Base-by-base conservation (phyloP, 2,329 filamentous ascomycete genomes). In the Pseudogymnoascus sp. region DNA sequence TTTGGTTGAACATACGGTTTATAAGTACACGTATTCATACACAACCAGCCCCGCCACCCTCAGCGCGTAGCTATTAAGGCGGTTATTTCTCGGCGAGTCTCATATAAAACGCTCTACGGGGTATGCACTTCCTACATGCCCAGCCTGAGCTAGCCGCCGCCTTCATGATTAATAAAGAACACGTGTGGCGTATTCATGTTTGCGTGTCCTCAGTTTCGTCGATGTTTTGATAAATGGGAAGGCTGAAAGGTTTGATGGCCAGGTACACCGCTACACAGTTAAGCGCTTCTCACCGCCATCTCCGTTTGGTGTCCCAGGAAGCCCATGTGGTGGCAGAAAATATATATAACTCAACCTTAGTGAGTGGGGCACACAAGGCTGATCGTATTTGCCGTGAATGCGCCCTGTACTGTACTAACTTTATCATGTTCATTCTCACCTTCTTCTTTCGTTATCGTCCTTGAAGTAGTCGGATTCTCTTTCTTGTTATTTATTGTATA, bases 351-450 rank as follows among this genome's bases (percentile, higher is more conserved):
- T 28, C 28, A 31, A 31, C 28, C 7, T 31, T 31, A 31, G 28
- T 34, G 49, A 56, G 49, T 56, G 49, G 49, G 49, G 49, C 49
- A 56, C n/a, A 46, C 46, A 18, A 56, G 25, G 49, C 49, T 56
- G 34, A 28, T 56, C n/a, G 28, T 31, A 56, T 34, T 12, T 56
- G 28, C 49, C 25, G 49, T 31, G 5, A 12, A 56, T 56, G 25
- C 49, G 49, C 49, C 25, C 49, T 56, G 49, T 56, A 34, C 9
- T 18, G 28, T 56, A 56, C 28, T 56, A 34, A 34, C 49, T 56
- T 56, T 56, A n/a, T 34, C 49, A 53, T 31, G 25, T 53, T 34
- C 14, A 23, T 46, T 14, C 9, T 14, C n/a, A 56, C 28, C 25
- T 31, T 25, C 25, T 16, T 56, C 49, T 56, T 34, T 34, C 49